Evolutionary conservation across 257 asterid genomes (phyloP).

Genomic region (Solanum ossicruentum): DNA sequence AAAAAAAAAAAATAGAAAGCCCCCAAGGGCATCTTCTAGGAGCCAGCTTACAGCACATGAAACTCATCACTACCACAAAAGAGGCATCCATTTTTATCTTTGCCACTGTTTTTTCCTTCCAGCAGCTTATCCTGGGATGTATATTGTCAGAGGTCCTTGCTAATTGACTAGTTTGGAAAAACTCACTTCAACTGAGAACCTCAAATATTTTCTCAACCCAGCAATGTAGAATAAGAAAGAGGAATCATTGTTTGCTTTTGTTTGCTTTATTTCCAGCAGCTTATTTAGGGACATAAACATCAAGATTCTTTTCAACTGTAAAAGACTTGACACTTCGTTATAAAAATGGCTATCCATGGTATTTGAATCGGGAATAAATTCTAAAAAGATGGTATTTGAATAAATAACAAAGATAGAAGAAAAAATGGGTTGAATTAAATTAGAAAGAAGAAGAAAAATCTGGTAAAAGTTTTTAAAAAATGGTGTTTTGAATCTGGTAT

Average conservation of each 20-base stretch:
- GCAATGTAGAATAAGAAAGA: neutral
- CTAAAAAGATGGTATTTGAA: neutral
- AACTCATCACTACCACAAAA: neutral
- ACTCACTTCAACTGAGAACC: neutral
- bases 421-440: neutral
- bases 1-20: neutral
- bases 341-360: neutral
- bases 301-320: neutral
- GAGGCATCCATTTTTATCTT: neutral
- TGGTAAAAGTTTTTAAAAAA: neutral
- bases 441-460: neutral
- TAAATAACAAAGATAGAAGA: neutral
- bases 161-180: neutral
- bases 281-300: neutral
- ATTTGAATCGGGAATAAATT: neutral
- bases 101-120: neutral
- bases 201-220: neutral
- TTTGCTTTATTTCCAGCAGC: neutral
- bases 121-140: neutral
- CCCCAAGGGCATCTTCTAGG: no score
- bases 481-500: neutral
- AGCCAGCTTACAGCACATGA: no score
- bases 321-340: neutral
- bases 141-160: neutral
- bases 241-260: neutral